These are phyloP conservation scores for Phytophthora sp. DNA, from an alignment of 352 stramenopile species.

Conservation along the genomic window DNA sequence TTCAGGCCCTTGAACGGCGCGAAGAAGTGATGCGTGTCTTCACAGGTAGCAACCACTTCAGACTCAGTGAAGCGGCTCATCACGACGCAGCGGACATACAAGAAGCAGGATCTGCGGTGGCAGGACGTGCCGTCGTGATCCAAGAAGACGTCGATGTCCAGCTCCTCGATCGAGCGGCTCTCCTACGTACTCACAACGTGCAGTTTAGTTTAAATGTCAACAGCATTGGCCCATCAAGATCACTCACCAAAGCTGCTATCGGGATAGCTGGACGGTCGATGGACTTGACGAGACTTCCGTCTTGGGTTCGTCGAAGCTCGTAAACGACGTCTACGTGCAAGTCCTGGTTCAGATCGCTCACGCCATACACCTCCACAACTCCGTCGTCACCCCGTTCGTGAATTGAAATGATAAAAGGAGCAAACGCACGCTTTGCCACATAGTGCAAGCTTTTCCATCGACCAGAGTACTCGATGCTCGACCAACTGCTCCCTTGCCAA, in stretches of 20 bases:
- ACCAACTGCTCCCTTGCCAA: slow-evolving; percentile 89
- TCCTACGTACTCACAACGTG: slow-evolving; percentile 32
- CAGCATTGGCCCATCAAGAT: neutral
- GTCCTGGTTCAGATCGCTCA: slow-evolving; percentile 55
- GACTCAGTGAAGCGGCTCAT: slow-evolving; percentile 12
- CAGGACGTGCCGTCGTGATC: slow-evolving; percentile 47
- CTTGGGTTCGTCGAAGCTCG: slow-evolving; percentile 49
- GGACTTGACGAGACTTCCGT: slow-evolving; percentile 52
- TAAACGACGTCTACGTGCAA: slow-evolving; percentile 47
- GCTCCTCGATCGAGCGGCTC: slow-evolving; percentile 39
- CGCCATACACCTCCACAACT: slow-evolving; percentile 44
- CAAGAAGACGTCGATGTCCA: slow-evolving; percentile 42
- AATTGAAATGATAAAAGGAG: slow-evolving; percentile 66
- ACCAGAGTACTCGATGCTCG: slow-evolving; percentile 81
- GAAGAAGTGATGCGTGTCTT: slow-evolving; percentile 72
- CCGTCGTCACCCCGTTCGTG: slow-evolving; percentile 29
- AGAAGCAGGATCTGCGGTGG: slow-evolving; percentile 56
- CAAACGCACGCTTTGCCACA: slow-evolving; percentile 70
- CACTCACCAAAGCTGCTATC: slow-evolving; percentile 48
- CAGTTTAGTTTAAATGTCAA: slow-evolving; percentile 14
- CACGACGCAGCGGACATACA: slow-evolving; percentile 45
- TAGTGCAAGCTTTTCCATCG: slow-evolving; percentile 87
- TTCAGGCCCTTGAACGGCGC: slow-evolving; percentile 69
- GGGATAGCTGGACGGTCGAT: slow-evolving; percentile 30
- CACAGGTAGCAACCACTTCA: slow-evolving; percentile 26